These are phyloP conservation scores for Fusarium metavorans DNA, from an alignment of 2,329 filamentous ascomycete genomes.

Conservation along the genomic window DNA sequence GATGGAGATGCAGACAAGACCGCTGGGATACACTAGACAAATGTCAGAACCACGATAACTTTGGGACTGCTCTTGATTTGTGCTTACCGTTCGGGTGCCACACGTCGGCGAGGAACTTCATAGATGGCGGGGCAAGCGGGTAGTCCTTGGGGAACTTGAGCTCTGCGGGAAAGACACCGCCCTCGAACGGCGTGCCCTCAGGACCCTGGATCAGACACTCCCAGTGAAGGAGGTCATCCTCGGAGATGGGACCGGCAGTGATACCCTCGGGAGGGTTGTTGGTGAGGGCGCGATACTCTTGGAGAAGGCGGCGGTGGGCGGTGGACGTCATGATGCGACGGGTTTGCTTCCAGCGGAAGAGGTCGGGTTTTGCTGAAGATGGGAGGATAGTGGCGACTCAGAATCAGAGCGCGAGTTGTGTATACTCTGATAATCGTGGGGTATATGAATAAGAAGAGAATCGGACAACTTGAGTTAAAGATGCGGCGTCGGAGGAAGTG, in stretches of 20 bases:
- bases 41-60: background rate
- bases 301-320: conserved; percentile 85
- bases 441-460: background rate
- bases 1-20: conserved; percentile 97
- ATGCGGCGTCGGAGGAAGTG: conserved; percentile 27
- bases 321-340: conserved; percentile 66
- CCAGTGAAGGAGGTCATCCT: conserved; percentile 97
- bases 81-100: conserved; percentile 95
- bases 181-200: conserved; percentile 95
- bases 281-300: conserved; percentile 94
- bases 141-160: conserved; percentile 97
- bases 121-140: conserved; percentile 93
- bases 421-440: background rate
- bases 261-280: conserved; percentile 98
- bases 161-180: conserved; percentile 94
- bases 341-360: background rate
- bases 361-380: background rate
- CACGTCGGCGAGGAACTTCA: conserved; percentile 94
- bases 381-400: background rate
- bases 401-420: background rate
- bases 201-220: conserved; percentile 96
- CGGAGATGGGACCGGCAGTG: conserved; percentile 89
- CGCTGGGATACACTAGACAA: conserved; percentile 83
- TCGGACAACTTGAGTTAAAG: conserved; percentile 1
- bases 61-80: background rate